These are phyloP conservation scores for Trichoderma sp. DNA, from an alignment of 2,329 filamentous ascomycete species.

Conservation along the genomic window DNA sequence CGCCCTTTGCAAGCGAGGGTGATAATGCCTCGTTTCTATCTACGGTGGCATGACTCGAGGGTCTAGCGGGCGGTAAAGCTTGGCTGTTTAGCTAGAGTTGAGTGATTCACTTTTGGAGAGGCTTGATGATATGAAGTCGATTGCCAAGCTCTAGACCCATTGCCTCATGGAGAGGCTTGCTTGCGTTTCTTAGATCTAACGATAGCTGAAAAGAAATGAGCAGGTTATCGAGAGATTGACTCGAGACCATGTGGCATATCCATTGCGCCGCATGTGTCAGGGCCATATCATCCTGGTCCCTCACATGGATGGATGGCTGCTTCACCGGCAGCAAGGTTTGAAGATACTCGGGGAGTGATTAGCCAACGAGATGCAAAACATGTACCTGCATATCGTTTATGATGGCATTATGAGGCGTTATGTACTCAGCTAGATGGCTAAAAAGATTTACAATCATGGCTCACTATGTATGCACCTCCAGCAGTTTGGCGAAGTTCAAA, in stretches of 20 bases:
- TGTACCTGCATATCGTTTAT: background rate
- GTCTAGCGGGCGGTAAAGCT: background rate
- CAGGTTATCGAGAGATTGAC: background rate
- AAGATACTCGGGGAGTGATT: background rate
- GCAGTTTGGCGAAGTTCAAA: background rate
- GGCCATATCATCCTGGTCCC: background rate
- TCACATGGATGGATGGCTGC: background rate
- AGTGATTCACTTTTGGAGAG: background rate
- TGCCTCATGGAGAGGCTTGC: constrained; percentile 11
- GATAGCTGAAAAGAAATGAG: background rate
- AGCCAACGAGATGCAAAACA: background rate
- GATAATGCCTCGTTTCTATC: background rate
- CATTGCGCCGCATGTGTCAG: background rate
- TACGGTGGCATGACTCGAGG: background rate
- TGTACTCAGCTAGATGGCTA: background rate
- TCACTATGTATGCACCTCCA: background rate
- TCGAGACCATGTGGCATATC: background rate
- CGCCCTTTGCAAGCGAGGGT: background rate
- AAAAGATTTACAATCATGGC: background rate
- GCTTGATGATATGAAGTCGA: background rate
- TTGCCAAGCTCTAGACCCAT: constrained; percentile 1
- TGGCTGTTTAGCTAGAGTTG: background rate
- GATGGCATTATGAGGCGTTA: background rate
- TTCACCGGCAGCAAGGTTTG: background rate
- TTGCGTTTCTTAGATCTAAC: background rate